Evolutionary conservation across 768 basidiomycete genomes (phyloP).

Genomic region (Gymnopilus junonius): DNA sequence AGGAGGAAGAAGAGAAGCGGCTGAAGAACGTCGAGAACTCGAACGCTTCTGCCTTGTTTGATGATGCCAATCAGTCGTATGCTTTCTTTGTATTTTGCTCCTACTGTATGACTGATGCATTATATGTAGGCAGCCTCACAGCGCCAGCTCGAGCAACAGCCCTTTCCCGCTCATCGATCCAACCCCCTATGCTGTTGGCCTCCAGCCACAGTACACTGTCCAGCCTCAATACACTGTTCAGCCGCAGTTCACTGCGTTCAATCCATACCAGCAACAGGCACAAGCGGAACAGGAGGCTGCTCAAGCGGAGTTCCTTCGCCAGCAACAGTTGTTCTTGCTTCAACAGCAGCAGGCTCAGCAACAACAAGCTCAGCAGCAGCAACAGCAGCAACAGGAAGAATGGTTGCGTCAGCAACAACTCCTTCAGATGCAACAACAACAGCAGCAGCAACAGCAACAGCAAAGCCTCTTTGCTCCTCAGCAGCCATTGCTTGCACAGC

Average conservation of each 20-base stretch:
- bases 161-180: conserved; percentile 69
- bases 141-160: conserved; percentile 44
- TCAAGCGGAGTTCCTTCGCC: conserved; percentile 77
- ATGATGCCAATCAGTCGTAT: conserved; percentile 82
- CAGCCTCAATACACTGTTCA: conserved; percentile 84
- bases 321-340: conserved; percentile 73
- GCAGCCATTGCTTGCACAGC: conserved; percentile 44
- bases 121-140: conserved; percentile 34
- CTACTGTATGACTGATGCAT: conserved; percentile 4
- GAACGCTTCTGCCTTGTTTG: conserved; percentile 81
- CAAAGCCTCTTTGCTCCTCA: conserved; percentile 36
- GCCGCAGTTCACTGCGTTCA: conserved; percentile 91
- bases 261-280: conserved; percentile 87
- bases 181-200: conserved; percentile 58
- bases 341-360: conserved; percentile 57
- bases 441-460: conserved; percentile 51
- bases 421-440: conserved; percentile 45
- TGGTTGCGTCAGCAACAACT: conserved; percentile 50
- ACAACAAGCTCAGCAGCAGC: too few species aligned
- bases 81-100: conserved; percentile 30
- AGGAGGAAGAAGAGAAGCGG: conserved; percentile 88
- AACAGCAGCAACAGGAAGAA: conserved; percentile 46
- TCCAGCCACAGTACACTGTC: conserved; percentile 63
- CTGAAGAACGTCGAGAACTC: conserved; percentile 72
- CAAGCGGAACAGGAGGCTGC: conserved; percentile 87